phyloP scores from a whole-genome alignment of 257 asterid species.

The Jacaranda mimosifolia region DNA sequence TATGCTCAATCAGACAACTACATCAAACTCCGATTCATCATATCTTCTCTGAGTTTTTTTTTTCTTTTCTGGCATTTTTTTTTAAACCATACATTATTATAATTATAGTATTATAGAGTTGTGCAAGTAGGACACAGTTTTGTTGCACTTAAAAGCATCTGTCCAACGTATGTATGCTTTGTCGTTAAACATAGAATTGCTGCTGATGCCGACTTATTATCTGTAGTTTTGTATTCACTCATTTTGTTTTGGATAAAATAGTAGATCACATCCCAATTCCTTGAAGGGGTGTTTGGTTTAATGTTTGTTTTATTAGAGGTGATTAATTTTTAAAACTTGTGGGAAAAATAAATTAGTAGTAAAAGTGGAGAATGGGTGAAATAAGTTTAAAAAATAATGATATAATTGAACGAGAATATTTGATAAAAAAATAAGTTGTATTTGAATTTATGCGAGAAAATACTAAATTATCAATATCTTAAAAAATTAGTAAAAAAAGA shows the following conservation, averaged over 20 bases:
- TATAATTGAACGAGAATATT: no score
- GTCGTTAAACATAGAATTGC: constrained; percentile 43
- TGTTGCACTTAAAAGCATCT: constrained; percentile 25
- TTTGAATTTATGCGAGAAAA: no score
- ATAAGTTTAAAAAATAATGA: no score
- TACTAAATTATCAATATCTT: no score
- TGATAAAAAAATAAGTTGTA: no score
- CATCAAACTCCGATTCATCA: constrained; percentile 18
- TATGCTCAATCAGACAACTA: constrained; percentile 24
- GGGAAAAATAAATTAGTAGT: no score
- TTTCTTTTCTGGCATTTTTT: no score
- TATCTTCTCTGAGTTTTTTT: not conserved
- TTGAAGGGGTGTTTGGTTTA: not conserved
- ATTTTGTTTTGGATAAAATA: not conserved
- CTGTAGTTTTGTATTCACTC: not conserved
- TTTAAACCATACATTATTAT: no score
- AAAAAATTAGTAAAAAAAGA: no score
- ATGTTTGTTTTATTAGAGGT: no score
- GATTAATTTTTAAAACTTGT: no score
- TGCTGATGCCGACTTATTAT: constrained; percentile 35
- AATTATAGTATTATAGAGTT: not conserved
- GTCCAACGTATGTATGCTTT: constrained; percentile 34
- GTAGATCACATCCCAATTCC: not conserved
- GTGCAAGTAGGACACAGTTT: not conserved
- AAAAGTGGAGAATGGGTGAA: no score